phyloP scores from a whole-genome alignment of 192 early-diverging fungal species.

The Chytriomyces sp. region DNA sequence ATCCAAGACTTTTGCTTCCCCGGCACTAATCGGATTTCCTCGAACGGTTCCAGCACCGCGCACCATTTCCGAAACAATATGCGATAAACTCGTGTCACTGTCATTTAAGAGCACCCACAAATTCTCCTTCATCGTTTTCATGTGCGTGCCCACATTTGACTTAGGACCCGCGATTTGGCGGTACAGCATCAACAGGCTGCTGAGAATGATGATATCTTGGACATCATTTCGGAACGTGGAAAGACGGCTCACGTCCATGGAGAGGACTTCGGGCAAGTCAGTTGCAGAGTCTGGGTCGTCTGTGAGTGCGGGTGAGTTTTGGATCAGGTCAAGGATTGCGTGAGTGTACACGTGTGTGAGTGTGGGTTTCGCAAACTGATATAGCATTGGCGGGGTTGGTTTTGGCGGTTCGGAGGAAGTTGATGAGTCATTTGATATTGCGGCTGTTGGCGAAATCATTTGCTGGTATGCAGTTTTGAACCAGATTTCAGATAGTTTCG shows the following conservation, averaged over 20 bases:
- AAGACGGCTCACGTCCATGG: constrained; percentile 53
- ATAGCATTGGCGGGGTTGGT: neutral
- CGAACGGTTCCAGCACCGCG: constrained; percentile 44
- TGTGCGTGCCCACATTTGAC: constrained; percentile 1
- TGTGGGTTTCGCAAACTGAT: constrained; percentile 7
- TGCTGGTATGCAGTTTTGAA: constrained; percentile 36
- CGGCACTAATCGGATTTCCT: constrained; percentile 1
- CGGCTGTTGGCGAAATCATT: constrained; percentile 38
- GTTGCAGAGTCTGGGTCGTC: constrained; percentile 25
- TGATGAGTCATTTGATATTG: neutral
- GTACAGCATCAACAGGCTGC: constrained; percentile 51
- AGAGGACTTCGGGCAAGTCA: constrained; percentile 52
- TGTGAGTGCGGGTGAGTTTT: constrained; percentile 25
- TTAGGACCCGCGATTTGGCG: constrained; percentile 45
- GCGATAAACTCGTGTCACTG: constrained; percentile 53
- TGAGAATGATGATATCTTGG: constrained; percentile 61
- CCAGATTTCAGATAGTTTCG: constrained; percentile 12
- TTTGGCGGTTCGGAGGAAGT: neutral
- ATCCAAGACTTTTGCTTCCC: constrained; percentile 33
- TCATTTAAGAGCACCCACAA: constrained; percentile 64
- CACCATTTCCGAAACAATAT: constrained; percentile 55
- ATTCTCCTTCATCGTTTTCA: constrained; percentile 23
- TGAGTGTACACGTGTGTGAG: constrained; percentile 38
- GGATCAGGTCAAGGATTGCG: constrained; percentile 40
- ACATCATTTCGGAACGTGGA: constrained; percentile 57